Base-by-base conservation (phyloP, 208 protist species). In the Plasmodiophora brassicae region DNA sequence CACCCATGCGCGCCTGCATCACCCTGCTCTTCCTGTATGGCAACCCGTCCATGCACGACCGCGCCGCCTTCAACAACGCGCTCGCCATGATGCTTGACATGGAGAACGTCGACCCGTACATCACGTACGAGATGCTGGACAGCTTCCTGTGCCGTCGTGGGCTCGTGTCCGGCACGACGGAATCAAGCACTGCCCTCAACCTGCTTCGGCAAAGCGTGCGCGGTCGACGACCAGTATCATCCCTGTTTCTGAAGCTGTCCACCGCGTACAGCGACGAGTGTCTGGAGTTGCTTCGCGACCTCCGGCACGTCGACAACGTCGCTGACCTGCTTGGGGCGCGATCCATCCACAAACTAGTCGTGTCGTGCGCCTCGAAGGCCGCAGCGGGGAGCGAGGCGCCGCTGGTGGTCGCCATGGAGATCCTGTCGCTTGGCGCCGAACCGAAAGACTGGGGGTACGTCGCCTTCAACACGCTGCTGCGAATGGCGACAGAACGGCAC, bases 221-320 rank as follows among this genome's bases (percentile, higher is more conserved):
- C 32, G n/a, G 5, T 5, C n/a, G 32, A 38, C 5, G n/a, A 32
- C 65, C 65, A 32, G 65, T 32, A 38, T 78, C 65, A 5, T 78
- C 65, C 10, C n/a, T 78, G 65, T 78, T 78, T 38, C 65, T 78
- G 65, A 78, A 78, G 65, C 65, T 78, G 65, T 36, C 65, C 10
- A 38, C 65, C 10, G 32, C 65, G 5, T 5, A 78, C n/a, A 14
- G 32, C n/a, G 65, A 5, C 5, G 65, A 78, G 20, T 5, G 14
- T 78, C n/a, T 78, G 20, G 32, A 38, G 32, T 5, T 78, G 10
- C 65, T 78, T 5, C 65, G 20, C 5, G 5, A n/a, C 32, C 65
- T 78, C 32, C 20, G 32, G 65, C 32, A 5, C 5, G 20, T 38
- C 65, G 65, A 78, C 5, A 5, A 5, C 14, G 5, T 78, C 65